Base-by-base conservation (phyloP, 2,329 filamentous ascomycete species). In the Claviceps quebecensis region DNA sequence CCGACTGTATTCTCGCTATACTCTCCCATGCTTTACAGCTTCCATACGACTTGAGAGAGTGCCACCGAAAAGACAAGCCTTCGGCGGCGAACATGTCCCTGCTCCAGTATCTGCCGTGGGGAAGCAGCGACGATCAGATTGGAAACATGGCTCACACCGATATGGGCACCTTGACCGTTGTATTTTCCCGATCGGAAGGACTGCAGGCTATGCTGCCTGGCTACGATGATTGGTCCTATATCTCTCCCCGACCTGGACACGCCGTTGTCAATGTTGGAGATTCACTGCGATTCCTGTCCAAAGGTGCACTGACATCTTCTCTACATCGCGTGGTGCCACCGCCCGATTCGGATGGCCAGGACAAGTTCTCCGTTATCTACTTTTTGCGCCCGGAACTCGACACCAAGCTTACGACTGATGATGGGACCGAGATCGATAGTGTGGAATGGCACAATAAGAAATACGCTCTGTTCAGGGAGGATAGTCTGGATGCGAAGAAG, bases 361-460 rank as follows among this genome's bases (percentile, higher is more conserved):
- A 59, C 34, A 57, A 57, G 23, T 58, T 55, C 34, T 58, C 57
- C 4, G 53, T 59, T 6, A 54, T 57, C 0, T 59, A 59, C 36
- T 54, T 59, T n/a, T 29, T 59, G 29, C 57, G 57, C 17, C 57
- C 57, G 3, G 57, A 58, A 19, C 50, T 58, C 38, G 56, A 58
- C 17, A 55, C 54, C 9, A 54, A 55, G 38, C 56, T 58, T 26
- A 55, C 49, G 11, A 52, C 49, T 2, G 43, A 52, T 4, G 56
- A 58, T 11, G 57, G 57, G 2, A 48, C 47, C 17, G 43, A 52
- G 22, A 53, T 56, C 19, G 55, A 50, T 14, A 55, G 56, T 16
- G 51, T 57, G n/a, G 56, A 58, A 8, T 58, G 57, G 56, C 55
- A 56, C 36, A 58, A 58, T 43, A 51, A 56, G 48, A 58, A 58